These are phyloP conservation scores for Actinidia chinensis DNA, from an alignment of 179 eudicot species.

Conservation along the genomic window DNA sequence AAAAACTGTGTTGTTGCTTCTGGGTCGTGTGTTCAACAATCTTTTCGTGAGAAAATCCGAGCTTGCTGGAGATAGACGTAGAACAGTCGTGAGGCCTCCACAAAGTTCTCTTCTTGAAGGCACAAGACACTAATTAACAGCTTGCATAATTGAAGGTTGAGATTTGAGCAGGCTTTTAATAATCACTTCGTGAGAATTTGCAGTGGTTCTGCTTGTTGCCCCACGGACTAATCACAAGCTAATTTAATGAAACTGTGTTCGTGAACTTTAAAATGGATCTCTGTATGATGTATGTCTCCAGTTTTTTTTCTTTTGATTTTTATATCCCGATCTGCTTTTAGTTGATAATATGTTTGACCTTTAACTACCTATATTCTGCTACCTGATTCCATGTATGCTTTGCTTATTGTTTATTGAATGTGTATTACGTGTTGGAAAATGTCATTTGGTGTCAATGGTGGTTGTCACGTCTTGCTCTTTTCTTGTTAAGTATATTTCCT, in stretches of 20 bases:
- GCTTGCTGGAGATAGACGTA: constrained; percentile 93
- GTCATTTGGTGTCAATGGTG: not conserved
- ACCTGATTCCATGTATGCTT: not conserved
- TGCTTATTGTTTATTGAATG: not conserved
- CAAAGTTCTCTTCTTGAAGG: constrained; percentile 98
- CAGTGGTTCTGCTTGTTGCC: too few relatives aligned
- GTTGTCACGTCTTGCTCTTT: too few relatives aligned
- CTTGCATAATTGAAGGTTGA: too few relatives aligned
- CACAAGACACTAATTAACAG: too few relatives aligned
- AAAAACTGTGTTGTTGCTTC: constrained; percentile 52
- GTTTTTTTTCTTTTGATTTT: not conserved
- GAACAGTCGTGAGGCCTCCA: constrained; percentile 97
- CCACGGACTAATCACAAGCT: too few relatives aligned
- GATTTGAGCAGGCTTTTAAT: too few relatives aligned
- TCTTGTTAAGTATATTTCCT: not conserved
- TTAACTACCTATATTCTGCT: not conserved
- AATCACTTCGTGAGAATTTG: too few relatives aligned
- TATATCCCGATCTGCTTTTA: not conserved
- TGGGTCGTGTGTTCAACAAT: constrained; percentile 83
- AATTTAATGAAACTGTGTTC: constrained; percentile 93
- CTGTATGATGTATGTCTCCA: constrained; percentile 62
- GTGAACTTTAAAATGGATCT: constrained; percentile 92
- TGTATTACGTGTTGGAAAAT: not conserved
- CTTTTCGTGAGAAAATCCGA: constrained; percentile 98
- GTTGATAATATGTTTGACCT: not conserved